These are phyloP conservation scores for Penicillium cinerascens DNA, from an alignment of 495 filamentous ascomycete genomes.

Conservation along the genomic window DNA sequence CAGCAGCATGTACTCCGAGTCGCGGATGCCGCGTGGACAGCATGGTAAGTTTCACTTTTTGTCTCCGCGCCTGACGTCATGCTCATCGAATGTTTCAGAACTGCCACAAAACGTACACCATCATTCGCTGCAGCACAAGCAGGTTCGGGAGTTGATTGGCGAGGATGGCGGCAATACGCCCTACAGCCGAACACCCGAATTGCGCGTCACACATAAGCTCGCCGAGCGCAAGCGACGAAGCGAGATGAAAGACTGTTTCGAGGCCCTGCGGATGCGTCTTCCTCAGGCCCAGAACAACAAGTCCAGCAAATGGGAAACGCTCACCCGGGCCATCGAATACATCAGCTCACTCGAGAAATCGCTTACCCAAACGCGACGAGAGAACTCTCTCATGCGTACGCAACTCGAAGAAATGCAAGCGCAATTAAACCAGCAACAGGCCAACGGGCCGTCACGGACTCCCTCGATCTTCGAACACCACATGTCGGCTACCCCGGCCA, in stretches of 20 bases:
- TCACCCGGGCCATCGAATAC: conserved; percentile 59
- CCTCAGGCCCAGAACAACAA: conserved; percentile 87
- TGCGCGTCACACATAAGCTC: conserved; percentile 93
- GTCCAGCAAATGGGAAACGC: conserved; percentile 97
- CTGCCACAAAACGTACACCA: conserved; percentile 59
- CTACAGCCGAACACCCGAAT: conserved; percentile 91
- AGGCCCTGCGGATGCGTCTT: conserved; percentile 74
- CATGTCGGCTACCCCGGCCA: conserved; percentile 35
- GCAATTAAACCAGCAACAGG: conserved; percentile 51
- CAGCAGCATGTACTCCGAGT: conserved; percentile 72
- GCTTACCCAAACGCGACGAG: conserved; percentile 26
- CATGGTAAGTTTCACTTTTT: conserved; percentile 40
- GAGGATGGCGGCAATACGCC: conserved; percentile 65
- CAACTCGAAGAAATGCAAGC: conserved; percentile 48
- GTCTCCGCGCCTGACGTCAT: not conserved
- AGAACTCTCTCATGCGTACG: conserved; percentile 51
- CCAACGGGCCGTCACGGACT: conserved; percentile 41
- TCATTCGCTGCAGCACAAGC: conserved; percentile 72
- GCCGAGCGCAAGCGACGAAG: conserved; percentile 93
- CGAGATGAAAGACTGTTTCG: conserved; percentile 98
- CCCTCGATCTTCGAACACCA: conserved; percentile 42
- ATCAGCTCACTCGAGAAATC: conserved; percentile 38
- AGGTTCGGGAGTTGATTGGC: conserved; percentile 61
- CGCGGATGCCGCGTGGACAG: conserved; percentile 67
- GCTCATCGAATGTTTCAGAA: conserved; percentile 28